Evolutionary conservation across 2,329 filamentous ascomycete species (phyloP).

Genomic region (Dryadomyces quercus-mongolicae): DNA sequence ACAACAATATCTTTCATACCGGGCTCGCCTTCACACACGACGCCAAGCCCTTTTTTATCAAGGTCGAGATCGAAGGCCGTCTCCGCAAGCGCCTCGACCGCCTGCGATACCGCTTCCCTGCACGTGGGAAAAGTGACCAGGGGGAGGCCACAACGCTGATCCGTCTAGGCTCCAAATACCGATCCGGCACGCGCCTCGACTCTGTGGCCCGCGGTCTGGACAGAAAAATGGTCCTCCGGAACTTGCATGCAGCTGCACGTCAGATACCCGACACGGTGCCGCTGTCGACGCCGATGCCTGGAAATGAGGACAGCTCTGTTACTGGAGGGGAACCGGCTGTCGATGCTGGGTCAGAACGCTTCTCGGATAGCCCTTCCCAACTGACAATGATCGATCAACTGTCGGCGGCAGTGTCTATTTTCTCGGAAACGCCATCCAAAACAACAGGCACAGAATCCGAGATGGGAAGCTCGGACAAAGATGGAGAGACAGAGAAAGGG

Average conservation of each 20-base stretch:
- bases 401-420: too few species aligned
- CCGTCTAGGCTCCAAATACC: not conserved
- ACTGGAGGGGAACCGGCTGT: too few species aligned
- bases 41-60: conserved; percentile 8
- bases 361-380: too few species aligned
- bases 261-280: not conserved
- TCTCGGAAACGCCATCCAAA: too few species aligned
- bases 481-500: too few species aligned
- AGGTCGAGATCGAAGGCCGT: conserved; percentile 9
- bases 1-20: conserved; percentile 7
- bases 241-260: conserved; percentile 8
- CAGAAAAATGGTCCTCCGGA: conserved; percentile 3
- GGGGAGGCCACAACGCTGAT: not conserved
- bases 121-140: not conserved
- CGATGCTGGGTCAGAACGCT: too few species aligned
- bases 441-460: too few species aligned
- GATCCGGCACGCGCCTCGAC: not conserved
- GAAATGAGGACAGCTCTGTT: too few species aligned
- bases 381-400: too few species aligned
- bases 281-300: too few species aligned
- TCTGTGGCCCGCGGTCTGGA: not conserved
- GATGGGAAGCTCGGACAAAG: too few species aligned
- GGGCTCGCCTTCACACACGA: conserved; percentile 10
- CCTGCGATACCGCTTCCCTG: not conserved
- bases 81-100: conserved; percentile 3